Percentiles rank a stretch among this genome's conserved stretches.
Conservation (phyloP, 371 early-diverging fungal genomes). For the Rozella allomycis region DNA sequence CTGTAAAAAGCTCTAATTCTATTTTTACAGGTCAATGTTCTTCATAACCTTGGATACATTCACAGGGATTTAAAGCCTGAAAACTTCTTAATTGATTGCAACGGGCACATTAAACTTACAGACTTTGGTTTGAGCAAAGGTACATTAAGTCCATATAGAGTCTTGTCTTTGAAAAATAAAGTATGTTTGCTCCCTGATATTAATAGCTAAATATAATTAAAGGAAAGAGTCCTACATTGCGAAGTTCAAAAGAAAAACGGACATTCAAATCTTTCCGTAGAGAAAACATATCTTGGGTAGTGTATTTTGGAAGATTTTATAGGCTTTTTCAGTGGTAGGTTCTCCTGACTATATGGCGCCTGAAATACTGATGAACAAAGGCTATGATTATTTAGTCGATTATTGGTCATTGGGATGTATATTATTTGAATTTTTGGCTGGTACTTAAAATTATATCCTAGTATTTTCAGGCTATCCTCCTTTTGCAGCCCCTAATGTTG, state of each 20-base stretch:
- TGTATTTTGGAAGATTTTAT: conserved; percentile 2
- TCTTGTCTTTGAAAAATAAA: conserved; percentile 31
- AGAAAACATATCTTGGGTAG: conserved; percentile 22
- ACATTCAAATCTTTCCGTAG: conserved; percentile 4
- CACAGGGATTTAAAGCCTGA: conserved; percentile 72
- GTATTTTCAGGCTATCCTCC: conserved; percentile 35
- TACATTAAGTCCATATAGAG: conserved; percentile 27
- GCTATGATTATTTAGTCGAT: conserved; percentile 55
- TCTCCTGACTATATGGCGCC: conserved; percentile 64
- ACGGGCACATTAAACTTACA: conserved; percentile 51
- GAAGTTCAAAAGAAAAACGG: conserved; percentile 18
- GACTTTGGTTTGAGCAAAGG: conserved; percentile 84
- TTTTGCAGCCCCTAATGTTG: conserved; percentile 44
- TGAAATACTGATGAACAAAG: conserved; percentile 33
- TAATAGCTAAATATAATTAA: conserved; percentile 25
- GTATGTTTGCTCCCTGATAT: too few relatives aligned
- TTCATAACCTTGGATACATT: conserved; percentile 10
- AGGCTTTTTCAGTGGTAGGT: conserved; percentile 30
- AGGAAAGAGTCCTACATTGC: conserved; percentile 16
- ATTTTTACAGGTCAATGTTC: conserved; percentile 4
- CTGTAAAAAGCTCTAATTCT: conserved; percentile 39
- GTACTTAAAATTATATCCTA: conserved; percentile 2
- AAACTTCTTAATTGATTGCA: conserved; percentile 50
- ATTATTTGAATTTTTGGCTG: conserved; percentile 57
- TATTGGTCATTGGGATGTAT: conserved; percentile 80